These are phyloP conservation scores for Salisapilia sapeloensis DNA, from an alignment of 352 stramenopile genomes.

Conservation along the genomic window DNA sequence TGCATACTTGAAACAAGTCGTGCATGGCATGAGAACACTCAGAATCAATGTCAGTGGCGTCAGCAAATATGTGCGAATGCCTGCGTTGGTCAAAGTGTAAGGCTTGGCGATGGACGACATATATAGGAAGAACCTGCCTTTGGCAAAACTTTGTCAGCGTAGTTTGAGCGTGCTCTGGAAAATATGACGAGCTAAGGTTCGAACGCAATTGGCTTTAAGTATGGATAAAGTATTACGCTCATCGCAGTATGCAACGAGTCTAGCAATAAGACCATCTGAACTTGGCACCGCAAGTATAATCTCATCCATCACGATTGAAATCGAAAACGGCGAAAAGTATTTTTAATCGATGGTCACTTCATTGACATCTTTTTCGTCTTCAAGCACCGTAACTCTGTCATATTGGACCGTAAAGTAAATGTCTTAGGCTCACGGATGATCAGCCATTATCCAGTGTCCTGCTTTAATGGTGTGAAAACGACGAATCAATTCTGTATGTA, in stretches of 20 bases:
- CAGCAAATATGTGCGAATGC: constrained; percentile 16
- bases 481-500: no score
- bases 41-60: constrained; percentile 10
- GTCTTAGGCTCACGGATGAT: no score
- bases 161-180: constrained; percentile 4
- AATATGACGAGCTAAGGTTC: no score
- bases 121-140: not conserved
- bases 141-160: constrained; percentile 3
- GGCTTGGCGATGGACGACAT: no score
- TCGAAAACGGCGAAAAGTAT: not conserved
- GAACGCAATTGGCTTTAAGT: not conserved
- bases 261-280: constrained; percentile 18
- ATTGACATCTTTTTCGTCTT: no score
- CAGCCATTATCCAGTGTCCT: no score
- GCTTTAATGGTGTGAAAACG: no score
- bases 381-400: no score
- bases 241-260: constrained; percentile 17
- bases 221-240: constrained; percentile 6
- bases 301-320: constrained; percentile 14
- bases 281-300: constrained; percentile 19
- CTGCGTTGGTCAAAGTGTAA: constrained; percentile 4
- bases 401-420: no score
- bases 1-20: constrained; percentile 19
- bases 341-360: constrained; percentile 4
- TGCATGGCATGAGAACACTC: constrained; percentile 21